Conservation (phyloP, 495 filamentous ascomycete species). For the Podospora pseudopauciseta region DNA sequence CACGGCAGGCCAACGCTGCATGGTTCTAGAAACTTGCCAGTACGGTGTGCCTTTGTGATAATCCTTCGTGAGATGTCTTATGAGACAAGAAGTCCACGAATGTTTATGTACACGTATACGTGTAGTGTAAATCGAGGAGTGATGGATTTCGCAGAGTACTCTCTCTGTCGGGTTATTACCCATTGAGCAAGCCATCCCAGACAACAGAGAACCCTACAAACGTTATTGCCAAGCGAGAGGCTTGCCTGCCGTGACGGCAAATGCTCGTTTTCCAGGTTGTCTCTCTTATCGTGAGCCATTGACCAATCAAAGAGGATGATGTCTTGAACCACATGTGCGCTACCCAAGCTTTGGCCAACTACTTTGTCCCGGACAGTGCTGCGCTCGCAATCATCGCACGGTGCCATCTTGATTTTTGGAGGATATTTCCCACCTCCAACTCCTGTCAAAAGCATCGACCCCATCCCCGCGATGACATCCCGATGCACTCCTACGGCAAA, state of each 20-base stretch:
- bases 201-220: neutral
- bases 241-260: neutral
- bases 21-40: too few species aligned
- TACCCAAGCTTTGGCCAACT: neutral
- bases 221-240: neutral
- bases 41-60: too few species aligned
- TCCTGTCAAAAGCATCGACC: neutral
- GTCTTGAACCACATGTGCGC: too few species aligned
- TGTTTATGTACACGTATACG: too few species aligned
- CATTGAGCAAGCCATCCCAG: too few species aligned
- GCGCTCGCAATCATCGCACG: neutral
- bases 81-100: neutral
- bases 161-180: too few species aligned
- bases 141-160: too few species aligned
- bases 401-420: neutral
- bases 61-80: too few species aligned
- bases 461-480: neutral
- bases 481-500: neutral
- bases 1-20: neutral
- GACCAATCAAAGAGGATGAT: neutral
- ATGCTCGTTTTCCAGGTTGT: neutral
- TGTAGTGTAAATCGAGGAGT: too few species aligned
- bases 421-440: neutral
- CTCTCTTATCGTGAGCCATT: conserved; percentile 2
- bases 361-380: neutral